phyloP scores from a whole-genome alignment of 257 asterid species.

The Nicotiana noctiflora region DNA sequence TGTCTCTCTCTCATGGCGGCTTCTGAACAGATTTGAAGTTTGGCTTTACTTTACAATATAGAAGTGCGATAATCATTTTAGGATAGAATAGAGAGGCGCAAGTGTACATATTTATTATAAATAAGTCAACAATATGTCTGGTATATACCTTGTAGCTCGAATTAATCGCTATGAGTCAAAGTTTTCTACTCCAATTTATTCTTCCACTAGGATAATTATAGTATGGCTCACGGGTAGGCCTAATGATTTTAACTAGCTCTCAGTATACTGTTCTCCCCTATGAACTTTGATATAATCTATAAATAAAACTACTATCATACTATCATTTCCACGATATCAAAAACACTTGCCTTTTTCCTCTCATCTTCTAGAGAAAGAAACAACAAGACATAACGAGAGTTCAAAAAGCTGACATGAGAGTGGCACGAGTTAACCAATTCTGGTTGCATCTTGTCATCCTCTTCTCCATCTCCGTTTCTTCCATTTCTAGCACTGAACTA shows the following conservation, averaged over 20 bases:
- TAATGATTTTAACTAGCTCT: neutral
- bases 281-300: neutral
- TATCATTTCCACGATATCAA: neutral
- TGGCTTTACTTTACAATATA: neutral
- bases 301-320: neutral
- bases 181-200: no score
- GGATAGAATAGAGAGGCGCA: neutral
- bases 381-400: neutral
- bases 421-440: neutral
- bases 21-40: neutral
- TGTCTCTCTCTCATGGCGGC: conserved; percentile 4
- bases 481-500: neutral
- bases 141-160: neutral
- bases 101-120: neutral
- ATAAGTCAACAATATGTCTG: neutral
- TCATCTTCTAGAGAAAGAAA: neutral
- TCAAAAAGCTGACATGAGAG: neutral
- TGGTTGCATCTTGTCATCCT: neutral
- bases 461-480: neutral
- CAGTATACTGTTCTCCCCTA: neutral
- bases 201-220: neutral
- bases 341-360: neutral
- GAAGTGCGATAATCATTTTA: neutral
- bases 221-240: neutral
- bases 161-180: neutral